A percentile compares a stretch with the other conserved stretches of the same genome.
Evolutionary conservation across 257 asterid species (phyloP).

Genomic region (Przewalskia tangutica): DNA sequence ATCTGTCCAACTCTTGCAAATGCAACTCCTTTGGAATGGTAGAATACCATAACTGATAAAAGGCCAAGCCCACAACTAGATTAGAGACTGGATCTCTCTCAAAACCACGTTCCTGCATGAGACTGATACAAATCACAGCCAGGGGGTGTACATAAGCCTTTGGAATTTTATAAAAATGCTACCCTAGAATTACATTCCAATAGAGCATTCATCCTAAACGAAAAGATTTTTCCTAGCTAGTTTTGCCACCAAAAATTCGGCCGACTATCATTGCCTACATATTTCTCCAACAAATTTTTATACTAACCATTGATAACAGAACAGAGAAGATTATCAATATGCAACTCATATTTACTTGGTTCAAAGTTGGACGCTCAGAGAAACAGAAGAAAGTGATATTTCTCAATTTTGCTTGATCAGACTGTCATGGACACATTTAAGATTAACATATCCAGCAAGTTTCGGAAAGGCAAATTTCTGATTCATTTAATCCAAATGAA

Average conservation of each 20-base stretch:
- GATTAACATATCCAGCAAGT: neutral
- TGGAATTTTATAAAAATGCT: neutral
- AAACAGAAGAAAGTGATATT: neutral
- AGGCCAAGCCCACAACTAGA: constrained; percentile 68
- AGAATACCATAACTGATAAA: constrained; percentile 66
- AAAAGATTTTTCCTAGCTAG: neutral
- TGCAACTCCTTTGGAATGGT: constrained; percentile 49
- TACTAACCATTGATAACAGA: neutral
- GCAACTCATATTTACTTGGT: neutral
- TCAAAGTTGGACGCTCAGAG: neutral
- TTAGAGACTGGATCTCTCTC: constrained; percentile 48
- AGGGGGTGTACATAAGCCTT: constrained; percentile 3
- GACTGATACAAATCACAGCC: constrained; percentile 31
- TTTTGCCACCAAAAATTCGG: neutral
- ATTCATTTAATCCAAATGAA: neutral
- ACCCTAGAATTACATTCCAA: neutral
- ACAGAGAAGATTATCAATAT: neutral
- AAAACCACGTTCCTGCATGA: constrained; percentile 60
- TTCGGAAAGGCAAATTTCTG: neutral
- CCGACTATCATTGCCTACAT: neutral
- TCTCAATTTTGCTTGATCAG: neutral
- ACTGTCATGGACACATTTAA: neutral
- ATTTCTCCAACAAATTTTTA: neutral
- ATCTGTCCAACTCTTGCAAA: constrained; percentile 26
- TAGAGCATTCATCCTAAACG: neutral